Base-by-base conservation (phyloP, 2,329 filamentous ascomycete species). In the Colletotrichum sp. region DNA sequence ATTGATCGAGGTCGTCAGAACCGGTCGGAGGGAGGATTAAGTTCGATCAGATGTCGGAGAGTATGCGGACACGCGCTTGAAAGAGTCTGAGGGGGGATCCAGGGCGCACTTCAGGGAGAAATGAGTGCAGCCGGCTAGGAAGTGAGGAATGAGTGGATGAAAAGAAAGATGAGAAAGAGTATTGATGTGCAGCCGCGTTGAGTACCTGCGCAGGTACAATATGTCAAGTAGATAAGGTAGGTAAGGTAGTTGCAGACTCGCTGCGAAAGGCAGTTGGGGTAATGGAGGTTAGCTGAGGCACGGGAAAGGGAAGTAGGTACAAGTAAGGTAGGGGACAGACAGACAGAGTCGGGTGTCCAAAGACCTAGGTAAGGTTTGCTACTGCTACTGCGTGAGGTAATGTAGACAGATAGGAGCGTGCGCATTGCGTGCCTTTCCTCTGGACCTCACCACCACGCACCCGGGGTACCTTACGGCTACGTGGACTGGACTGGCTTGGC, bases 101-200 rank as follows among this genome's bases (percentile, higher is more conserved):
- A 21, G 55, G 55, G 55, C 28, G 55, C 21, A 55, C 21, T 55
- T 34, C 49, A 72, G 62, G 62, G 62, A 62, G 63, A 32, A 57
- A 21, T 24, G 24, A 30, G 62, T 13, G 49, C 18, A 64, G 57
- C 18, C 44, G 9, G 59, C 44, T 18, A 18, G 30, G n/a, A 52
- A 24, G n/a, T 39, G 59, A 71, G 32, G 59, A 74, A 71, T 57
- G 71, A 71, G 64, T 26, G 67, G 57, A 71, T 49, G 32, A n/a
- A 57, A 21, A 39, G 71, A 30, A 49, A 24, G 67, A 63, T 12
- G 39, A 30, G 9, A 21, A 39, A 18, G 16, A 52, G n/a, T 52
- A 52, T 13, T 52, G n/a, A 13, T 21, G 44, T 15, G 26, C 21
- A 60, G 32, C 32, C 66, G 66, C 21, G 66, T 30, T 21, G 52